Evolutionary conservation across 768 basidiomycete genomes (phyloP), one percentile per base, ranked within the genome.

Genomic region (Russula olivacea): DNA sequence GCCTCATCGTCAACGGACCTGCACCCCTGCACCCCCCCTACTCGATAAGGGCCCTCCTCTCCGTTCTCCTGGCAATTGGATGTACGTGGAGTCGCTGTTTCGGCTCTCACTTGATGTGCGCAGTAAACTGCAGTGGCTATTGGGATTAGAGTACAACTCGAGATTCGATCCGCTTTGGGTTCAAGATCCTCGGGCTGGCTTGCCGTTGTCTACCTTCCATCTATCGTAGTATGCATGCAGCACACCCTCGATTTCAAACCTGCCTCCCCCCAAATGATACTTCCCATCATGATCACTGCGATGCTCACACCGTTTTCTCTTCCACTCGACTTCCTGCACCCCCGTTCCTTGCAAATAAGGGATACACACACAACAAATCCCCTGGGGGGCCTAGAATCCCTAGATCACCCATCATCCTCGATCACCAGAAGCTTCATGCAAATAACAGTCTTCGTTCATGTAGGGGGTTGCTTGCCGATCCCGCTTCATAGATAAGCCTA

Each of bases 181-280:
- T 45, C 43, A 17, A 21, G 30, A 47, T 38, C 43, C 43, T 63
- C 45, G 17, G 41, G 23, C 51, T 28, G 12, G 17, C 17, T 36
- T 15, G 58, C 10, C 34, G 14, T 14, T 34, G 12, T 38, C 49
- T 28, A 19, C 48, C 34, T 19, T 21, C 21, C 32, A 36, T 53
- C 32, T 30, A 38, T 55, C 21, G 30, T 30, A 28, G 19, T 21
- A 25, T 47, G 32, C 57, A 53, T 4, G 34, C 21, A 32, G 19
- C 58, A n/a, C n/a, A 64, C 63, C 63, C 63, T 60, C 25, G 40
- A 64, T 60, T 64, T 59, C 30, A 38, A 17, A n/a, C 25, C 30
- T 48, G 23, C 52, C 41, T 28, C 25, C 41, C 57, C 52, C 55
- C 17, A 19, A 47, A n/a, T n/a, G n/a, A 48, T 53, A 54, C 59